phyloP scores from a whole-genome alignment of 2,329 filamentous ascomycete genomes.

The Hymenoscyphus infarciens region DNA sequence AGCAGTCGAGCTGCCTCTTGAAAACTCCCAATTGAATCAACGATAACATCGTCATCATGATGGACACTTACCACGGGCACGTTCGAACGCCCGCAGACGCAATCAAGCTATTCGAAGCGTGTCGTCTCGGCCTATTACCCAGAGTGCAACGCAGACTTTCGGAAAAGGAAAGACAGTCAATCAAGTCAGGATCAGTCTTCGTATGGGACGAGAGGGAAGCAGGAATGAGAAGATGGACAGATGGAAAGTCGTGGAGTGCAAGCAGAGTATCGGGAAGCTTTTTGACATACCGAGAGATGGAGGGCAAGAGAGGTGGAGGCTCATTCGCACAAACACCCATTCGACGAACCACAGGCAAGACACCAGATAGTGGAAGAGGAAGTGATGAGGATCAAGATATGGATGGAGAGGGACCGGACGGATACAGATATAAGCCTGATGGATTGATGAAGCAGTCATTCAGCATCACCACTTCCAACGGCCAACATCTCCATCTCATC shows the following conservation, averaged over 20 bases:
- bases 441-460: slow-evolving; percentile 99
- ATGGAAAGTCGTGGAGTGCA: slow-evolving; percentile 98
- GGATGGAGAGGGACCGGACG: slow-evolving; percentile 72
- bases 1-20: slow-evolving; percentile 7
- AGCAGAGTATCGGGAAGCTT: slow-evolving; percentile 97
- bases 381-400: slow-evolving; percentile 79
- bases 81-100: slow-evolving; percentile 95
- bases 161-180: slow-evolving; percentile 94
- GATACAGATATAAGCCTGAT: slow-evolving; percentile 92
- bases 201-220: slow-evolving; percentile 99
- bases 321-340: slow-evolving; percentile 58
- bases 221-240: slow-evolving; percentile 97
- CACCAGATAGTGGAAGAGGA: slow-evolving; percentile 74
- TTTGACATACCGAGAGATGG: slow-evolving; percentile 96
- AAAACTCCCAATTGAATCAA: slow-evolving; percentile 13
- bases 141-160: slow-evolving; percentile 93
- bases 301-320: slow-evolving; percentile 86
- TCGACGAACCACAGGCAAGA: slow-evolving; percentile 64
- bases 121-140: slow-evolving; percentile 80
- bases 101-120: slow-evolving; percentile 98
- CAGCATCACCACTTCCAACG: slow-evolving; percentile 88
- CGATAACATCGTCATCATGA: slow-evolving; percentile 41
- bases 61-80: slow-evolving; percentile 96
- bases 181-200: slow-evolving; percentile 94
- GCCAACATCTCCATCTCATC: slow-evolving; percentile 94